Evolutionary conservation across 2,329 filamentous ascomycete genomes (phyloP).

Genomic region (Ophiostoma sp.): DNA sequence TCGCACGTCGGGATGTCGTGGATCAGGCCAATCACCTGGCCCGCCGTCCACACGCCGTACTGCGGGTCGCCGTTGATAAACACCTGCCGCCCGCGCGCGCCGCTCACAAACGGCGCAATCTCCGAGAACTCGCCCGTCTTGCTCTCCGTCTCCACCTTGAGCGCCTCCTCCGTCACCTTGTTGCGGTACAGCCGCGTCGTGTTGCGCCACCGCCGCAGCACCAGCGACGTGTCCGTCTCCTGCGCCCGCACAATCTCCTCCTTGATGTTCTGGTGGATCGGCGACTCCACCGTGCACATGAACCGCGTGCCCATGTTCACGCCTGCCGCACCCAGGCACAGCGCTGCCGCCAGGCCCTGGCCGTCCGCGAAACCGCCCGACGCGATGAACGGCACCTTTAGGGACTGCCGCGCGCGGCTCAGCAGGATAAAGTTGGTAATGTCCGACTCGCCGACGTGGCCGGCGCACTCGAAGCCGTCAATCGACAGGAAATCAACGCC

Average conservation of each 20-base stretch:
- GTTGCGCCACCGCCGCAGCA: slow-evolving; percentile 88
- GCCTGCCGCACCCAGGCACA: slow-evolving; percentile 84
- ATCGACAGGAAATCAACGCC: slow-evolving; percentile 96
- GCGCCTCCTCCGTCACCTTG: slow-evolving; percentile 74
- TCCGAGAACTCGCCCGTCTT: slow-evolving; percentile 82
- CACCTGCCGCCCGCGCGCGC: slow-evolving; percentile 83
- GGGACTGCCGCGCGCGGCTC: slow-evolving; percentile 73
- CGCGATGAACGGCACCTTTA: slow-evolving; percentile 87
- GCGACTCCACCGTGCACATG: slow-evolving; percentile 91
- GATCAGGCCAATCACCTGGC: slow-evolving; percentile 87
- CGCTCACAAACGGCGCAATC: slow-evolving; percentile 80
- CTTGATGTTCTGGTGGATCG: slow-evolving; percentile 92
- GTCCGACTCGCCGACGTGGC: slow-evolving; percentile 78
- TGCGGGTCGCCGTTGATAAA: slow-evolving; percentile 89
- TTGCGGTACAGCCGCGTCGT: slow-evolving; percentile 86
- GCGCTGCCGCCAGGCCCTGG: slow-evolving; percentile 81
- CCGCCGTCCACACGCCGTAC: slow-evolving; percentile 91
- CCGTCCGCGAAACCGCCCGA: slow-evolving; percentile 95
- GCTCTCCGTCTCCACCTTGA: slow-evolving; percentile 79
- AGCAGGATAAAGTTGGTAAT: slow-evolving; percentile 89
- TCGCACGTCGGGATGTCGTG: slow-evolving; percentile 76
- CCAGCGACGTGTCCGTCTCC: slow-evolving; percentile 85
- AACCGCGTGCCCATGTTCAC: slow-evolving; percentile 99
- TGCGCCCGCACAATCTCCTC: slow-evolving; percentile 80
- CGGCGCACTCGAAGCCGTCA: slow-evolving; percentile 96